Conservation (phyloP, 2,329 filamentous ascomycete species). For the Cordyceps pruinosa region DNA sequence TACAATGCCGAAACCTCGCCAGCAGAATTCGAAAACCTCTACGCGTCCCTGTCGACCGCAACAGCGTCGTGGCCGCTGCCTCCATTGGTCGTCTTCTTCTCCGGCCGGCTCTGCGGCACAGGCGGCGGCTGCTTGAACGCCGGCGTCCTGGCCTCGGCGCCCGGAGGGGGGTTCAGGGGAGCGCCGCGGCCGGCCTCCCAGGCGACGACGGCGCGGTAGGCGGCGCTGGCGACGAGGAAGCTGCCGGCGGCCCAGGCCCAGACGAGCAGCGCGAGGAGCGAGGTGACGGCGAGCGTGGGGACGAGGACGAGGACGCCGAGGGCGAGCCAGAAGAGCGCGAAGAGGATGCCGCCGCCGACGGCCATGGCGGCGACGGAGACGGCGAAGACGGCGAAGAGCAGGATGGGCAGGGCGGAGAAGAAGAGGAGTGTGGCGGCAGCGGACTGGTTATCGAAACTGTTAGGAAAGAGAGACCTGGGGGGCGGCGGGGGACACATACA, state of each 20-base stretch:
- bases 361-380: conserved; percentile 56
- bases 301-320: conserved; percentile 61
- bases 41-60: background rate
- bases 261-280: conserved; percentile 52
- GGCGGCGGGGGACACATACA: conserved; percentile 39
- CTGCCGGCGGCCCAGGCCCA: conserved; percentile 62
- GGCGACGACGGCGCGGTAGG: conserved; percentile 33
- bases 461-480: background rate
- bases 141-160: no score
- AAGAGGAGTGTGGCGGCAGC: conserved; percentile 60
- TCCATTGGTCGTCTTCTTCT: background rate
- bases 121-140: background rate
- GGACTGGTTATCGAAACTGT: conserved; percentile 37
- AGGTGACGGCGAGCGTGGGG: conserved; percentile 61
- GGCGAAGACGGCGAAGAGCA: conserved; percentile 62
- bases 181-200: background rate
- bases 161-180: no score
- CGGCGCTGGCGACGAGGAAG: conserved; percentile 44
- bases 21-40: no score
- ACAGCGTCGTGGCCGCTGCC: background rate
- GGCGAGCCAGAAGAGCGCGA: conserved; percentile 61
- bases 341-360: conserved; percentile 53
- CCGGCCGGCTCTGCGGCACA: background rate
- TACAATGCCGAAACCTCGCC: background rate
- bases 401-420: conserved; percentile 59